phyloP scores from a whole-genome alignment of 2,329 filamentous ascomycete genomes.

The Exophiala sp. region DNA sequence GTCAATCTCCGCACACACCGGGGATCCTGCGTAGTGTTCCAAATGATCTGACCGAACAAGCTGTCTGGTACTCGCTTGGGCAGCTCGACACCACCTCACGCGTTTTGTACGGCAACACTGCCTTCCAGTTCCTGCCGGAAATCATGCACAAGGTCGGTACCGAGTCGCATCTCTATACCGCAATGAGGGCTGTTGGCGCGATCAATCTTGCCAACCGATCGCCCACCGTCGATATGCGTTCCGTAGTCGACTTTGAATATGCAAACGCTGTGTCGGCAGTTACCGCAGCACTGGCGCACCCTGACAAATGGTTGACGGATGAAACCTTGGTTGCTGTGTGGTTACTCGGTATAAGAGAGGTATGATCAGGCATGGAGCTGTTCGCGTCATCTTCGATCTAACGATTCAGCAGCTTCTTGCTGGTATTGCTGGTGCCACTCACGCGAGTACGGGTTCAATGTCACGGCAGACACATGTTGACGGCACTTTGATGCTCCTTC shows the following conservation, averaged over 20 bases:
- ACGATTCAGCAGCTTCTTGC: constrained; percentile 13
- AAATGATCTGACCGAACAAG: constrained; percentile 12
- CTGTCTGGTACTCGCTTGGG: constrained; percentile 19
- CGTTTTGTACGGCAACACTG: constrained; percentile 17
- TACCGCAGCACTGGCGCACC: constrained; percentile 14
- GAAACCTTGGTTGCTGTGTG: constrained; percentile 21
- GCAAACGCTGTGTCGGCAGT: constrained; percentile 13
- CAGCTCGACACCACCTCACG: constrained; percentile 19
- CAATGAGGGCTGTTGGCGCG: constrained; percentile 17
- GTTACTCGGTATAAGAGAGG: constrained; percentile 19
- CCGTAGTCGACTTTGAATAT: constrained; percentile 15
- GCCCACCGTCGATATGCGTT: constrained; percentile 14
- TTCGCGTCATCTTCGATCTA: background rate
- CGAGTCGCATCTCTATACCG: constrained; percentile 16
- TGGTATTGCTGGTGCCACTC: constrained; percentile 6
- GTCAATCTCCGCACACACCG: background rate
- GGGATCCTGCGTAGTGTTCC: background rate
- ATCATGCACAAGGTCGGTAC: constrained; percentile 8
- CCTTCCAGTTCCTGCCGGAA: constrained; percentile 14
- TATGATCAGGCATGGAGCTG: background rate
- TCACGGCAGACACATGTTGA: constrained; percentile 19
- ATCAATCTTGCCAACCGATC: constrained; percentile 22
- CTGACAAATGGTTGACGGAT: constrained; percentile 15
- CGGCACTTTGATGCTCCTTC: constrained; percentile 19
- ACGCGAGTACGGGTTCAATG: background rate